Evolutionary conservation across 2,329 filamentous ascomycete genomes (phyloP).

Genomic region (Plectosphaerella sp.): DNA sequence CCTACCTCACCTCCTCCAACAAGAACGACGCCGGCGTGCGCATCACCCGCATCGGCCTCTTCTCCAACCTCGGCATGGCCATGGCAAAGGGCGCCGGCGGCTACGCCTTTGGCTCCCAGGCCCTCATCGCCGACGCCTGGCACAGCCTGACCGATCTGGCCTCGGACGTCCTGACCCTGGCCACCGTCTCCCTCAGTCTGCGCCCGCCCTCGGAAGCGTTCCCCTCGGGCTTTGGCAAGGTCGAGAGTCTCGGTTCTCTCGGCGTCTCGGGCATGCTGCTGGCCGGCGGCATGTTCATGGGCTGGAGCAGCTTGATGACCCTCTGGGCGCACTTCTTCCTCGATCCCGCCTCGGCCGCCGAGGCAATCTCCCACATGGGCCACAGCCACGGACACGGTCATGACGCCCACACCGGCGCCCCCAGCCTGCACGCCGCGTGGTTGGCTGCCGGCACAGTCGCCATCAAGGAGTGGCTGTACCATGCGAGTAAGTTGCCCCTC

Average conservation of each 20-base stretch:
- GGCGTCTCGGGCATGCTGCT: conserved; percentile 91
- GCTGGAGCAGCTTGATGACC: conserved; percentile 66
- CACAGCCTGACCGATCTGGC: conserved; percentile 94
- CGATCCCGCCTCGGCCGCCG: conserved; percentile 51
- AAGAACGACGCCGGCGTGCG: conserved; percentile 90
- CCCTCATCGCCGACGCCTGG: conserved; percentile 88
- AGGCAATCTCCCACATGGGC: conserved; percentile 52
- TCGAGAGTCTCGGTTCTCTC: conserved; percentile 92
- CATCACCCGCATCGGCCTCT: conserved; percentile 84
- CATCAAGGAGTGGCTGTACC: conserved; percentile 95
- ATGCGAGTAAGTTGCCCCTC: conserved; percentile 70
- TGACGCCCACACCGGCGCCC: conserved; percentile 59
- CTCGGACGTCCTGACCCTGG: conserved; percentile 89
- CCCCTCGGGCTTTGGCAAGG: conserved; percentile 89
- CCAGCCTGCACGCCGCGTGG: conserved; percentile 93
- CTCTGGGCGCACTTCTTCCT: conserved; percentile 71
- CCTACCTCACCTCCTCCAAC: conserved; percentile 74
- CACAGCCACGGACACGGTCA: conserved; percentile 62
- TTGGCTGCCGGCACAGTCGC: conserved; percentile 84
- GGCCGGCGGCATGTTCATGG: conserved; percentile 88
- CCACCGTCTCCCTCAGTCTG: conserved; percentile 90
- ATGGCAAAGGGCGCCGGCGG: conserved; percentile 88
- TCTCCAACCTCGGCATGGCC: conserved; percentile 91
- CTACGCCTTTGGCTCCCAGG: conserved; percentile 91
- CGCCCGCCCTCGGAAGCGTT: conserved; percentile 79